Conservation (phyloP, 176 grass and related monocot species). For the Tillandsia leiboldiana region DNA sequence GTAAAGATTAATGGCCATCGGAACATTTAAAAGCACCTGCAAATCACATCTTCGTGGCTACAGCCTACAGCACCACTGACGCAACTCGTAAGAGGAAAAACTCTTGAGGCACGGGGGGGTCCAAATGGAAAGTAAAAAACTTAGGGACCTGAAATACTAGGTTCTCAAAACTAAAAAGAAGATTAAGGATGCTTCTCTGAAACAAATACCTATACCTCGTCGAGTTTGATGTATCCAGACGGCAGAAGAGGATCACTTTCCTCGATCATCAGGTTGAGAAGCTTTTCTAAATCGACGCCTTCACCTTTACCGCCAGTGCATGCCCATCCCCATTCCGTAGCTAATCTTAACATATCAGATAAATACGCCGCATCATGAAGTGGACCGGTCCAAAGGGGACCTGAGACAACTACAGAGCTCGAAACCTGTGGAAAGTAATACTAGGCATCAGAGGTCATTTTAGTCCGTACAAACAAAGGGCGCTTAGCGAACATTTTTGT, state of each 20-base stretch:
- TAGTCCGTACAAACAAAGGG: background rate
- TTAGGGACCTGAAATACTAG: no score
- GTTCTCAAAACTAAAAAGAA: background rate
- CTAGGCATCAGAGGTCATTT: background rate
- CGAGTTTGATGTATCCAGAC: conserved; percentile 88
- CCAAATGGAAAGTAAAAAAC: no score
- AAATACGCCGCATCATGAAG: conserved; percentile 66
- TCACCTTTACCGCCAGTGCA: conserved; percentile 44
- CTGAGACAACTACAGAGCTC: conserved; percentile 46
- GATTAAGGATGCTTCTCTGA: conserved; percentile 6
- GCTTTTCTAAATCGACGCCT: conserved; percentile 48
- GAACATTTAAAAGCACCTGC: background rate
- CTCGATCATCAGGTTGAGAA: conserved; percentile 76
- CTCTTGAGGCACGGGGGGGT: no score
- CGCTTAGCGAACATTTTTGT: background rate
- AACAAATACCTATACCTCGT: conserved; percentile 64
- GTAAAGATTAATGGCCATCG: background rate
- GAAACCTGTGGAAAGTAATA: conserved; percentile 29
- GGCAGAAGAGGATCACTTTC: conserved; percentile 62
- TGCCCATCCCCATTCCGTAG: conserved; percentile 70
- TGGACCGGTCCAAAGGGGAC: conserved; percentile 77
- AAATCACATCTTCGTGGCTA: no score
- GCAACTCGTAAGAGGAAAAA: no score
- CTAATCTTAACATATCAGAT: conserved; percentile 66
- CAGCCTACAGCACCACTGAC: no score